Evolutionary conservation across 352 stramenopile species (phyloP).

Genomic region (Globisporangium cederbergense): DNA sequence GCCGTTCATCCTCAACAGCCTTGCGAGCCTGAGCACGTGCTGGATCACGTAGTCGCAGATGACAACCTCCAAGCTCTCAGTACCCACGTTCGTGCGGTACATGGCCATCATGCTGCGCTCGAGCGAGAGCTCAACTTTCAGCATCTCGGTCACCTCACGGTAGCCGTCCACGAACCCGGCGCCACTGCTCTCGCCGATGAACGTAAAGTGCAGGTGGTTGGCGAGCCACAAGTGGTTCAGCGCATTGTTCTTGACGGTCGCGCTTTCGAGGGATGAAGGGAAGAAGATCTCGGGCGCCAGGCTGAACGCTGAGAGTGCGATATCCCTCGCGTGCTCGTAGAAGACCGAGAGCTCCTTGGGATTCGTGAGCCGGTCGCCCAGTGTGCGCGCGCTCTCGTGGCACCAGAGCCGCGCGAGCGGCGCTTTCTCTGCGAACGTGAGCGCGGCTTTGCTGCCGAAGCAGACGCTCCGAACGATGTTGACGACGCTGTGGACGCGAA

Average conservation of each 20-base stretch:
- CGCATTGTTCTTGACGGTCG: slow-evolving; percentile 17
- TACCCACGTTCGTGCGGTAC: slow-evolving; percentile 24
- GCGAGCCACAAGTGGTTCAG: slow-evolving; percentile 35
- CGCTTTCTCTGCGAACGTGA: slow-evolving; percentile 43
- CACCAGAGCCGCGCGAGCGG: slow-evolving; percentile 62
- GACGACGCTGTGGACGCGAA: slow-evolving; percentile 37
- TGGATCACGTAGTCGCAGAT: slow-evolving; percentile 53
- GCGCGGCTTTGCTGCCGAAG: slow-evolving; percentile 27
- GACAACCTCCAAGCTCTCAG: slow-evolving; percentile 44
- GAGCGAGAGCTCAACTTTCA: slow-evolving; percentile 47
- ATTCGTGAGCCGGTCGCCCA: slow-evolving; percentile 50
- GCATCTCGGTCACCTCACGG: slow-evolving; percentile 49
- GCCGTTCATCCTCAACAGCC: slow-evolving; percentile 34
- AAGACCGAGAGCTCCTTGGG: slow-evolving; percentile 30
- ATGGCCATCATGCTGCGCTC: slow-evolving; percentile 61
- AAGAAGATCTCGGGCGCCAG: slow-evolving; percentile 42
- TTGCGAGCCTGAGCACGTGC: slow-evolving; percentile 48
- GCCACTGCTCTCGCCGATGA: slow-evolving; percentile 44
- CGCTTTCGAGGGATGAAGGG: slow-evolving; percentile 13
- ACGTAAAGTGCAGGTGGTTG: slow-evolving; percentile 52
- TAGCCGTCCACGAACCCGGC: slow-evolving; percentile 43
- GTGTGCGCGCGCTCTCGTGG: slow-evolving; percentile 55
- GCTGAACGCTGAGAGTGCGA: slow-evolving; percentile 40
- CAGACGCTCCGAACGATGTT: slow-evolving; percentile 43
- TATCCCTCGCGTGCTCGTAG: slow-evolving; percentile 42